Evolutionary conservation across 176 grass and related monocot genomes (phyloP).

Genomic region (Saccharum spontaneum): DNA sequence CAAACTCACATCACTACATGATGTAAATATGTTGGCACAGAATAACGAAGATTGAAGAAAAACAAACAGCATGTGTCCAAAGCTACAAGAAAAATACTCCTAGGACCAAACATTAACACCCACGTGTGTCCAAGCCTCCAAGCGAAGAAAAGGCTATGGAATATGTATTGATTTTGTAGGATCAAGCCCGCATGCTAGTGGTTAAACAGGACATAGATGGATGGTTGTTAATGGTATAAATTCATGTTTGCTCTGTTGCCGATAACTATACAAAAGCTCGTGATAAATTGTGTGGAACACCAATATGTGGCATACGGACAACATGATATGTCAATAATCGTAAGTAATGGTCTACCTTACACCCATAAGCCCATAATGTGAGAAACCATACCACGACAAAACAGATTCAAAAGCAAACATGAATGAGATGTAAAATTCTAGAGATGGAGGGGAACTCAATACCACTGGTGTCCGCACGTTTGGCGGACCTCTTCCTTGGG

Average conservation of each 20-base stretch:
- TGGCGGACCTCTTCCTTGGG: conserved; percentile 63
- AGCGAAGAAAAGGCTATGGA: neutral
- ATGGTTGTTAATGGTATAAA: neutral
- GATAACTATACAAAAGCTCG: neutral
- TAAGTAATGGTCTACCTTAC: neutral
- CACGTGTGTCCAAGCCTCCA: neutral
- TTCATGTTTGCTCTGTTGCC: neutral
- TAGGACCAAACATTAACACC: neutral
- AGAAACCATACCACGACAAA: neutral
- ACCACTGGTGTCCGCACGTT: conserved; percentile 55
- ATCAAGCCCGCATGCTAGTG: neutral
- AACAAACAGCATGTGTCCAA: neutral
- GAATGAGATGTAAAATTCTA: neutral
- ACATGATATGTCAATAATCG: conserved; percentile 2
- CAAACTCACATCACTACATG: conserved; percentile 28
- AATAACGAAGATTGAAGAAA: neutral
- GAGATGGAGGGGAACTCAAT: conserved; percentile 18
- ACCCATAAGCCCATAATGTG: conserved; percentile 3
- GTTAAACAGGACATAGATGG: neutral
- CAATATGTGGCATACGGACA: neutral
- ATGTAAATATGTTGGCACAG: neutral
- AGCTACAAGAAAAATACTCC: neutral
- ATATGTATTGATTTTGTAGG: conserved; percentile 10
- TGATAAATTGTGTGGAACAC: neutral
- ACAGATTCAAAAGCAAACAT: conserved; percentile 24